Conservation (phyloP, 108 stramenopile species). For the Nitzschia palea region DNA sequence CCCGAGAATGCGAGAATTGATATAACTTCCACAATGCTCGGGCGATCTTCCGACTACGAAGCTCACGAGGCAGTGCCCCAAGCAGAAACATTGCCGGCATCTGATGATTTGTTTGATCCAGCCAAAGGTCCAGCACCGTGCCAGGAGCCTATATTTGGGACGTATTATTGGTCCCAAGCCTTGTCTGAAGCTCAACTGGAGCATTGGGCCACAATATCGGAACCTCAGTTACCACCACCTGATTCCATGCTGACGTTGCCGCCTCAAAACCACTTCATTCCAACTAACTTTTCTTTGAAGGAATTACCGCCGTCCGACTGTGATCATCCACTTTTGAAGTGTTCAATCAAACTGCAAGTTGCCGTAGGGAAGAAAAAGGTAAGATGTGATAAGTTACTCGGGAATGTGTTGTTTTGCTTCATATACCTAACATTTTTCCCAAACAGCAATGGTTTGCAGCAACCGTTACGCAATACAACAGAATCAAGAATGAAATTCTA, state of each 20-base stretch:
- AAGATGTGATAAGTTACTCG: not conserved
- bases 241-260: constrained; percentile 60
- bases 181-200: constrained; percentile 27
- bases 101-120: constrained; percentile 3
- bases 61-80: constrained; percentile 24
- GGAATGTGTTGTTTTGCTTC: not conserved
- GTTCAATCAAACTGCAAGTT: constrained; percentile 76
- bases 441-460: constrained; percentile 70
- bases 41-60: constrained; percentile 61
- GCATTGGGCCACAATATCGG: constrained; percentile 39
- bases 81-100: constrained; percentile 1
- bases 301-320: constrained; percentile 68
- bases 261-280: constrained; percentile 73
- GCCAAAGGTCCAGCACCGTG: constrained; percentile 4
- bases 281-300: constrained; percentile 66
- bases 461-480: constrained; percentile 63
- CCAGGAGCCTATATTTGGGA: constrained; percentile 34
- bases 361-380: constrained; percentile 66
- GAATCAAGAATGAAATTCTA: constrained; percentile 50
- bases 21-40: constrained; percentile 69
- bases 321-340: constrained; percentile 72
- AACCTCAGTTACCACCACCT: constrained; percentile 50
- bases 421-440: not conserved
- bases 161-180: constrained; percentile 22
- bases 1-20: constrained; percentile 75